phyloP scores from a whole-genome alignment of 2,329 filamentous ascomycete species.

The Neofusicoccum sp. region DNA sequence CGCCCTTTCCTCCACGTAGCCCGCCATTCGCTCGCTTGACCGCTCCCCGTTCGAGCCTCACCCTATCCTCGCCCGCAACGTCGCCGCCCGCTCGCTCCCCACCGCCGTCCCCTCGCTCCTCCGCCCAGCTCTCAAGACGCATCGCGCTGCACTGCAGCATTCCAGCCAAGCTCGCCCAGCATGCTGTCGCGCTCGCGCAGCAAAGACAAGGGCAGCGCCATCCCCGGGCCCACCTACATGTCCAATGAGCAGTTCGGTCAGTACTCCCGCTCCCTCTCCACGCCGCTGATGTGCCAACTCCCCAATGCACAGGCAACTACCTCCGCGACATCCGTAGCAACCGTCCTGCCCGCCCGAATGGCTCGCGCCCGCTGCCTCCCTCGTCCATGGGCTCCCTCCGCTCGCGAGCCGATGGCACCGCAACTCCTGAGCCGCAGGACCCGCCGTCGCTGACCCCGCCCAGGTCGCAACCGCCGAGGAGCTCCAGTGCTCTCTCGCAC shows the following conservation, averaged over 20 bases:
- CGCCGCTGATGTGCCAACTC: constrained; percentile 14
- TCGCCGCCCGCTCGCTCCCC: neutral
- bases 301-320: constrained; percentile 58
- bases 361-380: constrained; percentile 64
- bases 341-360: constrained; percentile 65
- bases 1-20: neutral
- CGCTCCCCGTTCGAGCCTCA: neutral
- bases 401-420: constrained; percentile 22
- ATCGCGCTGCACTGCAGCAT: neutral
- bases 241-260: constrained; percentile 39
- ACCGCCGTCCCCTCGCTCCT: neutral
- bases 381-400: constrained; percentile 39
- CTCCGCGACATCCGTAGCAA: constrained; percentile 68
- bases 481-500: constrained; percentile 14
- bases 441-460: constrained; percentile 26
- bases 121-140: neutral
- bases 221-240: constrained; percentile 38
- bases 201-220: constrained; percentile 33
- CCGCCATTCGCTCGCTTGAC: constrained; percentile 10
- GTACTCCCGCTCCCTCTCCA: constrained; percentile 17
- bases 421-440: constrained; percentile 23
- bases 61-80: neutral
- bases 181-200: constrained; percentile 34
- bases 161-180: constrained; percentile 19
- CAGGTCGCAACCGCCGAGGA: constrained; percentile 9